Evolutionary conservation across 208 protist species (phyloP).

Genomic region (Trypanosoma congolense): DNA sequence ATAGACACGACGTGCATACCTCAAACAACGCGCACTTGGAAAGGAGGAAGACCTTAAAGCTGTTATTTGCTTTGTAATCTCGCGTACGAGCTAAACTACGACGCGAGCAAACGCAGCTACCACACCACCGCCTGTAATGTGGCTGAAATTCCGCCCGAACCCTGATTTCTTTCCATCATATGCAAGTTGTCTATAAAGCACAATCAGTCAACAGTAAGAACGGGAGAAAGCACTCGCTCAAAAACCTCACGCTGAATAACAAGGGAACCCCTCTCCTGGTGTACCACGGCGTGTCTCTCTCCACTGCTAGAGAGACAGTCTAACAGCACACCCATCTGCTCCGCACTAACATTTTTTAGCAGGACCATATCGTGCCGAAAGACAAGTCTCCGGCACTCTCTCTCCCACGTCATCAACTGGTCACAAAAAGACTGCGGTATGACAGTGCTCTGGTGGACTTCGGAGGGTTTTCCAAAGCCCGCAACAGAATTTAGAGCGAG

Average conservation of each 20-base stretch:
- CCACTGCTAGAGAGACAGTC: conserved; percentile 41
- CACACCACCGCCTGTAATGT: too few species aligned
- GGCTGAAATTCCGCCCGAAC: too few species aligned
- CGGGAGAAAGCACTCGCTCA: conserved; percentile 43
- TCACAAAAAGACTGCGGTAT: conserved; percentile 87
- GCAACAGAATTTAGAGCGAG: background rate
- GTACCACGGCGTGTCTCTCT: conserved; percentile 54
- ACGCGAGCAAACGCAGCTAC: too few species aligned
- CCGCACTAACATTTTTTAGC: conserved; percentile 52
- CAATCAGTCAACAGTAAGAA: conserved; percentile 22
- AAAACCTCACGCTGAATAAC: conserved; percentile 67
- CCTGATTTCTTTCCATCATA: too few species aligned
- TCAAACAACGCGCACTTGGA: too few species aligned
- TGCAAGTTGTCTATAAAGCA: too few species aligned
- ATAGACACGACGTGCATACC: too few species aligned
- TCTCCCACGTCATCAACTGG: conserved; percentile 86
- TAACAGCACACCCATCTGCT: conserved; percentile 46
- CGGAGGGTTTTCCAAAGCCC: conserved; percentile 6
- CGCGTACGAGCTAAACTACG: too few species aligned
- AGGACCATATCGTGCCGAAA: conserved; percentile 68
- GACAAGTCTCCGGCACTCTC: conserved; percentile 72
- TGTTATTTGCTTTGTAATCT: too few species aligned
- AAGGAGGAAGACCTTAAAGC: too few species aligned
- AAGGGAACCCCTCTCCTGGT: conserved; percentile 60
- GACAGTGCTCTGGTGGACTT: conserved; percentile 18